These are phyloP conservation scores for Clavispora asparagi DNA, from an alignment of 805 yeast genomes.

Conservation along the genomic window DNA sequence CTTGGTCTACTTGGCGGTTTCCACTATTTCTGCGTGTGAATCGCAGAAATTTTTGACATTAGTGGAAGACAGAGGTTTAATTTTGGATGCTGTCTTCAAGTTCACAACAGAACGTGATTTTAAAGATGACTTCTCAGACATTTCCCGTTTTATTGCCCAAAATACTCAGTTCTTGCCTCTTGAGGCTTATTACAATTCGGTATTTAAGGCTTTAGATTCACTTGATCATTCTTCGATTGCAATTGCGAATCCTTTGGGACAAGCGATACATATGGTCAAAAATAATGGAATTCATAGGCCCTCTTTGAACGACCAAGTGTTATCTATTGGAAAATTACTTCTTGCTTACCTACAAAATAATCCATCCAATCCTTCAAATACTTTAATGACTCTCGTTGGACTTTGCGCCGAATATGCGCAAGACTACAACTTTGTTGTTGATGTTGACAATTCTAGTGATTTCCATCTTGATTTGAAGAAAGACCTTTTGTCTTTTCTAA, in stretches of 20 bases:
- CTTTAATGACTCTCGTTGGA: not conserved
- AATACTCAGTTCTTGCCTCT: constrained; percentile 12
- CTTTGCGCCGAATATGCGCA: constrained; percentile 3
- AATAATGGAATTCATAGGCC: not conserved
- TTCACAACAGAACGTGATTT: constrained; percentile 5
- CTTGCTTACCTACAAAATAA: not conserved
- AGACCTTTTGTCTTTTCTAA: not conserved
- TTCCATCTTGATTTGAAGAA: not conserved
- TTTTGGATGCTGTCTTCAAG: constrained; percentile 9
- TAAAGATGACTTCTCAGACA: constrained; percentile 10
- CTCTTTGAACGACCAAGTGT: not conserved
- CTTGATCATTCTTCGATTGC: constrained; percentile 26
- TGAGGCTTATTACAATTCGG: constrained; percentile 19
- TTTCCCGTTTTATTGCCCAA: constrained; percentile 5
- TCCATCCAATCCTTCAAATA: not conserved
- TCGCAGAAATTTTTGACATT: constrained; percentile 11
- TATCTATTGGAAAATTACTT: not conserved
- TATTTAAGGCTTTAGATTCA: constrained; percentile 8
- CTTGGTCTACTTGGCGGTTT: constrained; percentile 13
- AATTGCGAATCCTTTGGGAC: constrained; percentile 43
- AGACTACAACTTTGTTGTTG: constrained; percentile 7
- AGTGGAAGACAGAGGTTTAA: constrained; percentile 4
- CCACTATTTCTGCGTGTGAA: constrained; percentile 2
- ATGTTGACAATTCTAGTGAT: not conserved
- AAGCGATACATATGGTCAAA: constrained; percentile 30